phyloP scores from a whole-genome alignment of 1,284 basidiomycete genomes.

The Meira miltonrushii region DNA sequence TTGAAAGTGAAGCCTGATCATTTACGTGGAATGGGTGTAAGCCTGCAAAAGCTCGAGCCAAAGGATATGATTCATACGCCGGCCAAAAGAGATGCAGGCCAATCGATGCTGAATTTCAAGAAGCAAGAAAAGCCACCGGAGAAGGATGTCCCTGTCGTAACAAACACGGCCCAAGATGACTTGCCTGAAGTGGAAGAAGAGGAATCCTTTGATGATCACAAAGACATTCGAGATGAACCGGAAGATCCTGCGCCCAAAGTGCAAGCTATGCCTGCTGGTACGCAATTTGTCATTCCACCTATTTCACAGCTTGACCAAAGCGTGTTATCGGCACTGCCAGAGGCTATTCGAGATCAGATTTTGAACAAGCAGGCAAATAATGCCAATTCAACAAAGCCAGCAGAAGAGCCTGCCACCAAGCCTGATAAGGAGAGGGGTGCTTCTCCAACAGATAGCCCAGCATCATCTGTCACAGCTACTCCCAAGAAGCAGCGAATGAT shows the following conservation, averaged over 20 bases:
- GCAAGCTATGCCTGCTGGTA: conserved; percentile 8
- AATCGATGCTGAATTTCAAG: conserved; percentile 20
- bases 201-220: conserved; percentile 13
- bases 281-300: conserved; percentile 35
- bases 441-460: conserved; percentile 8
- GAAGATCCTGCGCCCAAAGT: too few species aligned
- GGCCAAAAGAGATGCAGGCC: conserved; percentile 16
- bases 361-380: conserved; percentile 10
- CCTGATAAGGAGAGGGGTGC: conserved; percentile 17
- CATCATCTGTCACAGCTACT: background rate
- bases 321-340: conserved; percentile 31
- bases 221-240: conserved; percentile 9
- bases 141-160: too few species aligned
- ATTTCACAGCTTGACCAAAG: conserved; percentile 36
- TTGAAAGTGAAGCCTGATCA: conserved; percentile 77
- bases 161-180: background rate
- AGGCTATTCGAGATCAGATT: conserved; percentile 30
- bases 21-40: conserved; percentile 85
- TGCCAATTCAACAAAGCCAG: background rate
- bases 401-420: conserved; percentile 18
- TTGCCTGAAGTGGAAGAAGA: background rate
- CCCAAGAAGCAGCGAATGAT: background rate
- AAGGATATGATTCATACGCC: conserved; percentile 24
- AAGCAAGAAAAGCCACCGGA: background rate
- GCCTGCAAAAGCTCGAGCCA: conserved; percentile 74